Base-by-base conservation (phyloP, 2,329 filamentous ascomycete genomes). In the Aspergillus novoparasiticus region DNA sequence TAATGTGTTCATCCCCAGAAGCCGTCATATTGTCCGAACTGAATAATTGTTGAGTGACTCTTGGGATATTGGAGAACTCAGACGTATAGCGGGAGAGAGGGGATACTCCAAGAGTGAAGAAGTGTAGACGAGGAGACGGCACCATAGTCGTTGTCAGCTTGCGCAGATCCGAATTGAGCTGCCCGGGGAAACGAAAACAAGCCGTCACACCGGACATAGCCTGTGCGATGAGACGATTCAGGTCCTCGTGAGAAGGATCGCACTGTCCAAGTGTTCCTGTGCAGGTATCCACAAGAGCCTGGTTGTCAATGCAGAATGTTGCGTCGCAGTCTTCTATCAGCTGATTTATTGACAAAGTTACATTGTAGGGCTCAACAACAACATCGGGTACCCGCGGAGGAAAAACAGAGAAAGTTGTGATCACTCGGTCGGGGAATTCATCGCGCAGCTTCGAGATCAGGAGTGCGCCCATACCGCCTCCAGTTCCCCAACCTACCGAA, bases 1-100 rank as follows among this genome's bases (percentile, higher is more conserved):
- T 94, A 83, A 98, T 99, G 78, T 95, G 93, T 93, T 98, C 98
- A 86, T 99, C 95, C 69, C 94, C 96, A 71, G 95, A 95, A 84
- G 95, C 95, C 95, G 99, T 99, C 94, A 99, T 99, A 90, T 99
- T 99, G 93, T 98, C 98, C 77, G 95, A 94, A 87, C 99, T 95
- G 87, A 96, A 99, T 93, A 99, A 98, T 84, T 99, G 95, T 87
- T 99, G 95, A 76, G 95, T 98, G 81, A 99, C 88, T 87, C 99
- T 95, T 63, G 95, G 94, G 66, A 99, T 95, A 77, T 90, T 94
- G 82, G 98, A 91, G 72, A 95, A 94, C 80, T 95, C 95, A 94
- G 98, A 99, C 73, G 92, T 89, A 82, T 90, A 90, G 84, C 93
- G 96, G 81, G 95, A 98, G 77, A 99, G 88, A 79, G 95, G 95